Evolutionary conservation across 768 basidiomycete genomes (phyloP).

Genomic region (Auricularia sp.): DNA sequence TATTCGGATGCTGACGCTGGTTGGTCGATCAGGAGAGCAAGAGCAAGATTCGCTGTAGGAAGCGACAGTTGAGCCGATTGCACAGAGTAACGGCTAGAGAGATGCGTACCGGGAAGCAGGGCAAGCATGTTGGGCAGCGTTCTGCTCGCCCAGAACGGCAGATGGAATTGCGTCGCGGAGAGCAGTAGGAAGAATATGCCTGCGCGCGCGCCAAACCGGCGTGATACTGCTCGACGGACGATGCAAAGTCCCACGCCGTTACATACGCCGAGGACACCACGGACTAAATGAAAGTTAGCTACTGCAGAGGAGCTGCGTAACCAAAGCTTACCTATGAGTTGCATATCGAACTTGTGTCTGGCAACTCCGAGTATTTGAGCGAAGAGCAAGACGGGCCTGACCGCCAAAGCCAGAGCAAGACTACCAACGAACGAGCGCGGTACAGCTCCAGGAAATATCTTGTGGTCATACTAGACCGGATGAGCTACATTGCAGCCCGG

Average conservation of each 20-base stretch:
- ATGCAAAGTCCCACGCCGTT: conserved; percentile 56
- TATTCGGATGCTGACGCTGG: conserved; percentile 31
- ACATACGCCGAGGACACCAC: conserved; percentile 56
- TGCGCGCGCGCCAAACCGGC: conserved; percentile 53
- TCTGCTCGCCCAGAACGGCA: conserved; percentile 87
- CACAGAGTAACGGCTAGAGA: no score
- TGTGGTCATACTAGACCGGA: conserved; percentile 72
- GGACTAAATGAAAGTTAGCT: conserved; percentile 36
- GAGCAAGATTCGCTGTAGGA: conserved; percentile 48
- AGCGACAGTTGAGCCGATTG: not conserved
- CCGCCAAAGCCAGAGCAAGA: conserved; percentile 50
- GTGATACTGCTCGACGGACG: conserved; percentile 50
- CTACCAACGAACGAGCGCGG: conserved; percentile 83
- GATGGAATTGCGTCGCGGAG: conserved; percentile 79
- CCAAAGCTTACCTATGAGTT: conserved; percentile 48
- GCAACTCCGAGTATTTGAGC: conserved; percentile 26
- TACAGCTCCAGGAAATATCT: conserved; percentile 77
- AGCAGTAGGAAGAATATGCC: conserved; percentile 55
- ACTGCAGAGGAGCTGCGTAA: not conserved
- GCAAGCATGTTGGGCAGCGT: conserved; percentile 95
- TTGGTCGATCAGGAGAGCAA: conserved; percentile 37
- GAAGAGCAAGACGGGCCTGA: conserved; percentile 38
- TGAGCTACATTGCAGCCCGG: not conserved
- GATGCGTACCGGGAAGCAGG: conserved; percentile 53
- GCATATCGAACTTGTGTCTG: conserved; percentile 39